Evolutionary conservation across 257 asterid genomes (phyloP).

Genomic region (Solanum sitiens): DNA sequence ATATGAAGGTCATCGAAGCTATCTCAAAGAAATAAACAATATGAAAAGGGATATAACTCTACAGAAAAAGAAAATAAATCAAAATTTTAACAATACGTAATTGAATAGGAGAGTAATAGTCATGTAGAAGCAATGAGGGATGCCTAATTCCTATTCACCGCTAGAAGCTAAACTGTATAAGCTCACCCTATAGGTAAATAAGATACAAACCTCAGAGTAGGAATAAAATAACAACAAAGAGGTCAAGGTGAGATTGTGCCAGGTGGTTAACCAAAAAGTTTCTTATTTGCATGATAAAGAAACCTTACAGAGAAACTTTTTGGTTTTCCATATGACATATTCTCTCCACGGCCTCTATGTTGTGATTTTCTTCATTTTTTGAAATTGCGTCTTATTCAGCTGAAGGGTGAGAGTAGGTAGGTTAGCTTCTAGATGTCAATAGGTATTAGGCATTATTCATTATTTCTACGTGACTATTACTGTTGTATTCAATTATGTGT

Average conservation of each 20-base stretch:
- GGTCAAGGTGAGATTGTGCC: background rate
- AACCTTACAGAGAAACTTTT: background rate
- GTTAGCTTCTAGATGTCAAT: too few species aligned
- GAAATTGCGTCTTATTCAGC: background rate
- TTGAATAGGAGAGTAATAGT: too few species aligned
- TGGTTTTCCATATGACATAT: background rate
- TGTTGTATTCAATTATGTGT: too few species aligned
- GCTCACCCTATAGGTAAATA: background rate
- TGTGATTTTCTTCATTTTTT: background rate
- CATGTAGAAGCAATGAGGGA: too few species aligned
- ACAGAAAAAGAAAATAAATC: too few species aligned
- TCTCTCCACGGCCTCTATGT: background rate
- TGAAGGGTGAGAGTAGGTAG: too few species aligned
- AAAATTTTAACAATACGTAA: too few species aligned
- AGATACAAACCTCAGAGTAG: background rate
- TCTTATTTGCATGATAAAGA: background rate
- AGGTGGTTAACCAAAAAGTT: background rate
- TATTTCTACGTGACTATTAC: background rate
- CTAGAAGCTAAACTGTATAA: too few species aligned
- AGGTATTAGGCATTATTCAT: background rate
- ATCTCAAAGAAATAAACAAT: background rate
- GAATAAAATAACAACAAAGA: background rate
- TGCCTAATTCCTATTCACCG: too few species aligned
- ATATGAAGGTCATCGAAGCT: background rate
- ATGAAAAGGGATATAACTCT: background rate